Evolutionary conservation across 345 rosid species (phyloP).

Genomic region (Nephelium lappaceum): DNA sequence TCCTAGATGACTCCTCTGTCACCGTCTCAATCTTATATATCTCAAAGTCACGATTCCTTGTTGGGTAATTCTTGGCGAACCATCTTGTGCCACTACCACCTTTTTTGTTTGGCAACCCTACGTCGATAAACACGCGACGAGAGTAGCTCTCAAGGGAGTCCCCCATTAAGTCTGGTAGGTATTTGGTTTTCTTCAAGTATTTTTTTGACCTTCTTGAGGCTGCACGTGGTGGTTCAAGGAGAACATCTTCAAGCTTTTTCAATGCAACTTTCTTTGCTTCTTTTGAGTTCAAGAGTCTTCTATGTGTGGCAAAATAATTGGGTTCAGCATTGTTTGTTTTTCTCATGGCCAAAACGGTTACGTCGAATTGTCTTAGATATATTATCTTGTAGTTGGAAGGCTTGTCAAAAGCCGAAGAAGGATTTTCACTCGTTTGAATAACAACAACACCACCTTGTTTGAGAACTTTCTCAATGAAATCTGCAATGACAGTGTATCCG

Average conservation of each 20-base stretch:
- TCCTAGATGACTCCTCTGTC: conserved; percentile 25
- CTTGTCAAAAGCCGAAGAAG: conserved; percentile 34
- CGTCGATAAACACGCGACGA: conserved; percentile 67
- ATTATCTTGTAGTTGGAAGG: conserved; percentile 53
- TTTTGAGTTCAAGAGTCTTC: conserved; percentile 41
- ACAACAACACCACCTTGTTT: conserved; percentile 62
- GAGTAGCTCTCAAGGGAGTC: conserved; percentile 61
- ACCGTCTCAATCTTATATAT: conserved; percentile 68
- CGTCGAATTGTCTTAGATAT: conserved; percentile 46
- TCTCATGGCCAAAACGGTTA: conserved; percentile 52
- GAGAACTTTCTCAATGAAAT: conserved; percentile 62
- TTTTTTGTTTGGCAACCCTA: conserved; percentile 46
- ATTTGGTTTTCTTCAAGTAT: conserved; percentile 58
- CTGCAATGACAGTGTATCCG: conserved; percentile 30
- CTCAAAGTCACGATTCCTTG: conserved; percentile 63
- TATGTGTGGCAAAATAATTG: conserved; percentile 6
- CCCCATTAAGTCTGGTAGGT: conserved; percentile 63
- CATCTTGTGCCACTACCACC: conserved; percentile 60
- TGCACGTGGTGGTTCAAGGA: conserved; percentile 77
- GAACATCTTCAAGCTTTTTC: conserved; percentile 69
- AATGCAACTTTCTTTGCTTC: conserved; percentile 58
- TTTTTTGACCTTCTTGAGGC: conserved; percentile 58
- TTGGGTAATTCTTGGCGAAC: conserved; percentile 72
- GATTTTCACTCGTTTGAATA: conserved; percentile 35
- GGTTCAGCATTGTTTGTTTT: conserved; percentile 34